Percentiles rank a stretch among this genome's conserved stretches.
Conservation (phyloP, 1,284 basidiomycete species). For the Boletus hoseneyae region DNA sequence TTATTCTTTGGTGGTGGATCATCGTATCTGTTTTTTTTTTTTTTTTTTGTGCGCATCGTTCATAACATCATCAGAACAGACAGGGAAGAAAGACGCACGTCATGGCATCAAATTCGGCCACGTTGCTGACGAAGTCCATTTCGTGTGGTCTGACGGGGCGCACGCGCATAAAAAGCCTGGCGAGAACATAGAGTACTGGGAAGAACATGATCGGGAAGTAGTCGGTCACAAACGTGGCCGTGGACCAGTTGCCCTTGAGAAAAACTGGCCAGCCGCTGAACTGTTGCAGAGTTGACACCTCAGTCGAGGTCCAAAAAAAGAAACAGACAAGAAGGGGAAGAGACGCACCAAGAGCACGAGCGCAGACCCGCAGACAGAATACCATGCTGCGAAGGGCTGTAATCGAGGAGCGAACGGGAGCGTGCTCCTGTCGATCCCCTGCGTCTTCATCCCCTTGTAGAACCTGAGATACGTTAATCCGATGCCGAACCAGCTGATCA, state of each 20-base stretch:
- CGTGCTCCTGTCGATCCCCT: constrained; percentile 47
- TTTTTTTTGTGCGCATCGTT: neutral
- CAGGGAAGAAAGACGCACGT: constrained; percentile 28
- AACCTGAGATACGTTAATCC: constrained; percentile 62
- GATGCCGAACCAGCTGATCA: constrained; percentile 66
- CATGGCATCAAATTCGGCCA: constrained; percentile 51
- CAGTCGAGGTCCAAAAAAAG: neutral
- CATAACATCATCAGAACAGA: neutral
- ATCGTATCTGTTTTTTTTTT: constrained; percentile 20
- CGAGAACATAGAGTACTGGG: constrained; percentile 51
- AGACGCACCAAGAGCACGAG: constrained; percentile 40
- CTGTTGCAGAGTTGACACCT: constrained; percentile 3
- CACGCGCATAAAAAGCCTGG: constrained; percentile 40
- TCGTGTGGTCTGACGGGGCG: constrained; percentile 39
- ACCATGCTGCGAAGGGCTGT: constrained; percentile 50
- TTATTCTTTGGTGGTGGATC: constrained; percentile 30
- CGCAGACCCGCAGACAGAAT: constrained; percentile 33
- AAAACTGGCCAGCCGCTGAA: constrained; percentile 47
- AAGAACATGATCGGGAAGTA: constrained; percentile 62
- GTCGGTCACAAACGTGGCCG: constrained; percentile 41
- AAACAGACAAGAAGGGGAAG: too few relatives aligned
- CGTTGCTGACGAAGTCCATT: constrained; percentile 57
- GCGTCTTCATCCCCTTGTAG: constrained; percentile 51
- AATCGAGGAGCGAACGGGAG: constrained; percentile 48
- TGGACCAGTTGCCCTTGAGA: constrained; percentile 36